These are phyloP conservation scores for Marchantia polymorpha DNA, from an alignment of 225 moss, liverwort and hornwort genomes.

Conservation along the genomic window DNA sequence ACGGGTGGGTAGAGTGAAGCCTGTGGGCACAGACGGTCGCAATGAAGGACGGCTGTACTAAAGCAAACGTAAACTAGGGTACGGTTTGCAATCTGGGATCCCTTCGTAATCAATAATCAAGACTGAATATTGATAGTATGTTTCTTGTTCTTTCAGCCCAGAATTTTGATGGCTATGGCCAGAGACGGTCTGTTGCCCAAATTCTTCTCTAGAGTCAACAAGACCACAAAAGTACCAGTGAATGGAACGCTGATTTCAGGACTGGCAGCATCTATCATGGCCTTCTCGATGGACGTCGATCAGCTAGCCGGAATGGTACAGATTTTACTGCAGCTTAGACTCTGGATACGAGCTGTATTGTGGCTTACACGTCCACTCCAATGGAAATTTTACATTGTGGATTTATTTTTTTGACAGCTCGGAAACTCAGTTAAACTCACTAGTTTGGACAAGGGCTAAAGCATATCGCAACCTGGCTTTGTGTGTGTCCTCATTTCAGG, in stretches of 20 bases:
- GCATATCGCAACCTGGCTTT: neutral
- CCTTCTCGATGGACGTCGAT: conserved; percentile 83
- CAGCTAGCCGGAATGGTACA: conserved; percentile 89
- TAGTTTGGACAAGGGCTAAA: neutral
- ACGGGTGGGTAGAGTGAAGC: too few species aligned
- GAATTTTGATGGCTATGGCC: conserved; percentile 98
- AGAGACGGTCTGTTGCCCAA: conserved; percentile 90
- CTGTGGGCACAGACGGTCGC: too few species aligned
- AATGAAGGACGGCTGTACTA: too few species aligned
- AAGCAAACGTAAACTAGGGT: too few species aligned
- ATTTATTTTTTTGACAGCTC: neutral
- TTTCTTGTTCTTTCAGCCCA: conserved; percentile 67
- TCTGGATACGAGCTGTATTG: neutral
- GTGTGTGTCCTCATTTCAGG: conserved; percentile 36
- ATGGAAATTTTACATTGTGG: neutral
- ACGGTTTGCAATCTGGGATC: too few species aligned
- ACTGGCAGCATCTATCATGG: conserved; percentile 51
- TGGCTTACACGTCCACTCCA: neutral
- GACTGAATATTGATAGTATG: too few species aligned
- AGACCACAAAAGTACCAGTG: conserved; percentile 68
- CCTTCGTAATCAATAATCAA: too few species aligned
- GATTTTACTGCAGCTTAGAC: neutral
- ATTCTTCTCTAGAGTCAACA: conserved; percentile 66
- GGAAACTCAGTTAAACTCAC: neutral
- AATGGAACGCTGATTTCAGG: conserved; percentile 79